Evolutionary conservation across 441 rosid genomes (phyloP).

Genomic region (Hura crepitans): DNA sequence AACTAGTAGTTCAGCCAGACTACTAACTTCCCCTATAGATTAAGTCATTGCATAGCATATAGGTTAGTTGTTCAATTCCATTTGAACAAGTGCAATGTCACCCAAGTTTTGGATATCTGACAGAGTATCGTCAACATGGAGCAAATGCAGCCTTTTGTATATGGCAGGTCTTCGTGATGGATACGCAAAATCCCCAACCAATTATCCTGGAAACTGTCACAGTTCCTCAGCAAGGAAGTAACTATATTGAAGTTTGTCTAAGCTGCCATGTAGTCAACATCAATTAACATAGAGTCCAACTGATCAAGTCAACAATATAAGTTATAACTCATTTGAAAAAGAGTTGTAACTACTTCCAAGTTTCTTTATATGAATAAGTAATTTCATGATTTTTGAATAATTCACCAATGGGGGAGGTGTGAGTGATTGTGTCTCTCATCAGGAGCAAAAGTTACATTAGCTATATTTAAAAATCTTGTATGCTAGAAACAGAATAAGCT

Average conservation of each 20-base stretch:
- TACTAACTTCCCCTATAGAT: not conserved
- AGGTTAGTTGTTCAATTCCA: not conserved
- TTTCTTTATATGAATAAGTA: not conserved
- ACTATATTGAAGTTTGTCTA: not conserved
- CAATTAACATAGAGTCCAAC: not conserved
- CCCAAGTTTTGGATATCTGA: not conserved
- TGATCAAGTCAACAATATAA: not conserved
- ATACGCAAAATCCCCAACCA: not conserved
- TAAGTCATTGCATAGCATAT: not conserved
- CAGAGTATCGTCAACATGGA: not conserved
- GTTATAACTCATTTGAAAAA: no score
- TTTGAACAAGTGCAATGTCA: not conserved
- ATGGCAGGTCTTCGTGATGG: not conserved
- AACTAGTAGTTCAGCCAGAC: not conserved
- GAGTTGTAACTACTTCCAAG: not conserved
- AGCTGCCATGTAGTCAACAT: not conserved
- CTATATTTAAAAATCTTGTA: not conserved
- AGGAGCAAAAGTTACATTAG: not conserved
- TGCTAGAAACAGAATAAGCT: slow-evolving; percentile 4
- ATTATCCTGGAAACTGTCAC: not conserved
- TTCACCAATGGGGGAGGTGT: no score
- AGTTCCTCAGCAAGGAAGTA: not conserved
- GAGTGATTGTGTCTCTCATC: no score
- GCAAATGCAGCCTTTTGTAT: not conserved
- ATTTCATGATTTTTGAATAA: not conserved